Conservation (phyloP, 345 rosid species). For the Sisymbrium irio region DNA sequence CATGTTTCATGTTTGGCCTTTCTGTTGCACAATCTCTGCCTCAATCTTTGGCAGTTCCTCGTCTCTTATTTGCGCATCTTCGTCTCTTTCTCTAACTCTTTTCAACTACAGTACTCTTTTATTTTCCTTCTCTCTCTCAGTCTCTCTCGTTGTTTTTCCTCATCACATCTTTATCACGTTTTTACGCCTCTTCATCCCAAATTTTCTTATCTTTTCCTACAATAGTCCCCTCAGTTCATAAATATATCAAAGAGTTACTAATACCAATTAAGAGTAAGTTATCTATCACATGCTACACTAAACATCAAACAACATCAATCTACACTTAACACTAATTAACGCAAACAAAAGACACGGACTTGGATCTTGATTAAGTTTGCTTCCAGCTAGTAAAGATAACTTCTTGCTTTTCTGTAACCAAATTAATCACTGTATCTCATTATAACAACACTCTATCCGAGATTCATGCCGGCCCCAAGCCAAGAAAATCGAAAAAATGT, state of each 20-base stretch:
- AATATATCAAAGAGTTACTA: not conserved
- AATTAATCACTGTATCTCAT: not conserved
- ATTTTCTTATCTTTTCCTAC: not conserved
- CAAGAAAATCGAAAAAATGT: slow-evolving; percentile 39
- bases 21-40: slow-evolving; percentile 50
- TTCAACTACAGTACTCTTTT: slow-evolving; percentile 1
- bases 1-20: slow-evolving; percentile 32
- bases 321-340: slow-evolving; percentile 10
- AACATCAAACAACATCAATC: slow-evolving; percentile 12
- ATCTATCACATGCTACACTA: slow-evolving; percentile 1
- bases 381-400: not conserved
- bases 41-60: slow-evolving; percentile 32
- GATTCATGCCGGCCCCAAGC: slow-evolving; percentile 29
- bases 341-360: not conserved
- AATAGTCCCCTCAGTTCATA: not conserved
- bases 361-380: slow-evolving; percentile 13
- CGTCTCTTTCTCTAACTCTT: slow-evolving; percentile 11
- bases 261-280: not conserved
- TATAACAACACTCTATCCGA: not conserved
- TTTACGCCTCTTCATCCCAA: slow-evolving; percentile 1
- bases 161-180: slow-evolving; percentile 1
- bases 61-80: slow-evolving; percentile 15
- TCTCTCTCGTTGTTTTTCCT: not conserved
- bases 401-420: not conserved
- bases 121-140: not conserved